Conservation (phyloP, 2,329 filamentous ascomycete species). For the Xylogone sp. region DNA sequence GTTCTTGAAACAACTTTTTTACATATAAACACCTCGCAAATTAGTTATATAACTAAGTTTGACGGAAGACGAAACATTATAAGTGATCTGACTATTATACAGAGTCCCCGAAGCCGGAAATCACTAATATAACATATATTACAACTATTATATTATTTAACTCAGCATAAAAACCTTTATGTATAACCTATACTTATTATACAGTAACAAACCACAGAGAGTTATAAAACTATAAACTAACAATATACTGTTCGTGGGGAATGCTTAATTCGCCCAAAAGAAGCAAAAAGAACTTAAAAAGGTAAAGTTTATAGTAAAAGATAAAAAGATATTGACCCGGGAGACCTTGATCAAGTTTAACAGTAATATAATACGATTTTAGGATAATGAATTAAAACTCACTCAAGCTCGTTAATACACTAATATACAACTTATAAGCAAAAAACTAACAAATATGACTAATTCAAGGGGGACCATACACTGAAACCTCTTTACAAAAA, state of each 20-base stretch:
- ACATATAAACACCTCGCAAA: conserved; percentile 2
- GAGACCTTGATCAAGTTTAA: background rate
- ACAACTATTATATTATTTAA: conserved; percentile 4
- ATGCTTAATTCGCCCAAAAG: background rate
- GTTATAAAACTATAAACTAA: conserved; percentile 9
- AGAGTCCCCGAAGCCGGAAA: conserved; percentile 8
- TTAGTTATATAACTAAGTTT: background rate
- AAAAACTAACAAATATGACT: background rate
- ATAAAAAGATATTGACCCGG: background rate
- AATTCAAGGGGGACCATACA: background rate
- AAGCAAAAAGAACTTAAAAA: conserved; percentile 6
- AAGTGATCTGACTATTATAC: conserved; percentile 10
- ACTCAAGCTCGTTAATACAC: background rate
- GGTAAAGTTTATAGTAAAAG: conserved; percentile 7
- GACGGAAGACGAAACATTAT: background rate
- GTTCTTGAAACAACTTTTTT: conserved; percentile 7
- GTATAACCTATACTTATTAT: conserved; percentile 2
- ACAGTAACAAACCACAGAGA: background rate
- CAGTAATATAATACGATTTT: background rate
- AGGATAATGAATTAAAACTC: background rate
- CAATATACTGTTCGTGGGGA: conserved; percentile 8
- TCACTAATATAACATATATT: conserved; percentile 8
- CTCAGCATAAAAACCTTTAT: conserved; percentile 5
- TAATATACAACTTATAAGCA: conserved; percentile 1
- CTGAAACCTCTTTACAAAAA: background rate